Evolutionary conservation across 495 filamentous ascomycete species (phyloP), one percentile per base, ranked within the genome.

Genomic region (Xanthoparmelia taractica): DNA sequence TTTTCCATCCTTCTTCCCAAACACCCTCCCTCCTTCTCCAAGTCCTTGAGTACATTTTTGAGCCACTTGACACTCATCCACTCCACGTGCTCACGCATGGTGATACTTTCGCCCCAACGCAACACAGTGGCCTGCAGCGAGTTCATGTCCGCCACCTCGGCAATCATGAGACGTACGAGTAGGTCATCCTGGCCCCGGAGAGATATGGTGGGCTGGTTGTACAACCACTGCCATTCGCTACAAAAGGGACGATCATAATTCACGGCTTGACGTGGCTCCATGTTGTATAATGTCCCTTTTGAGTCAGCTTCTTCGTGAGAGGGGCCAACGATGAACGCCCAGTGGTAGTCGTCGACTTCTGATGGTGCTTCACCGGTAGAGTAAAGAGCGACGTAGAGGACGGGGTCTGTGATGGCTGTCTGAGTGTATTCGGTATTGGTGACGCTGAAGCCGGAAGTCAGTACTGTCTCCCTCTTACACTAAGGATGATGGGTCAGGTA

Each of bases 331-430:
- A 54, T 54, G 50, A 54, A 54, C 13, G 29, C 17, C 50, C 50
- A 54, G 50, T 54, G 50, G 50, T 54, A 54, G 50, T 54, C 50
- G 29, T 54, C 50, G 8, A 20, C 15, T 54, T 54, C 50, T 20
- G 29, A 54, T 18, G 50, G 29, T 31, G 15, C 50, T 13, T 54
- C 50, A 15, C 29, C 29, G 4, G 29, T 54, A 8, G 27, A 31
- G 29, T 54, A 54, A 15, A 54, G 29, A 20, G 27, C 50, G 27
- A 54, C 7, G 10, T 54, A 54, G 18, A 54, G 50, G 50, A 54
- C 50, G 6, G 50, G 29, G 27, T 54, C 0, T 31, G 27, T 54
- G 17, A 33, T 11, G 50, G 13, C 27, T 54, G 29, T 33, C 50
- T 54, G 50, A 15, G 17, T 23, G 29, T 8, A 33, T 33, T 31